A percentile compares a stretch with the other conserved stretches of the same genome.
These are phyloP conservation scores for Kregervanrija delftensis DNA, from an alignment of 805 yeast species.

Conservation along the genomic window DNA sequence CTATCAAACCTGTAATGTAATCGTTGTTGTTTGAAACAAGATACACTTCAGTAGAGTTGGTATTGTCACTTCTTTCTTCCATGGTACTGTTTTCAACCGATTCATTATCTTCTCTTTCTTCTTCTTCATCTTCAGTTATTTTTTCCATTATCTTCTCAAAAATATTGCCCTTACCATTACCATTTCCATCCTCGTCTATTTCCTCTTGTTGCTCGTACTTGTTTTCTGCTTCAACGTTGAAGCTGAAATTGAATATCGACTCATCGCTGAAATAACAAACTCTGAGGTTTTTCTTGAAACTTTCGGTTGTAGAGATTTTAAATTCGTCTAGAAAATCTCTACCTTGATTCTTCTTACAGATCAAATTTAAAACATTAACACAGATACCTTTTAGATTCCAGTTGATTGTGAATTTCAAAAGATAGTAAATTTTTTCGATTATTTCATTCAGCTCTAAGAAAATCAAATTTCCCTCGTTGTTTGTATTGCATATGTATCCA, in stretches of 20 bases:
- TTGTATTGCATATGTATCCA: conserved; percentile 74
- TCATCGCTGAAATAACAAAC: no score
- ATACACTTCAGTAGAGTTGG: no score
- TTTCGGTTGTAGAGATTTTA: no score
- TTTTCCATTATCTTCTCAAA: neutral
- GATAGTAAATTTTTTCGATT: conserved; percentile 44
- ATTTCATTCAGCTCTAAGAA: conserved; percentile 42
- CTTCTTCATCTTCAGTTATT: neutral
- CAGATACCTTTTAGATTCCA: conserved; percentile 72
- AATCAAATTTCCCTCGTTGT: conserved; percentile 47
- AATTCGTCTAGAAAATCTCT: no score
- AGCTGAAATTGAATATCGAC: no score
- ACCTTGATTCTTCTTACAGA: no score
- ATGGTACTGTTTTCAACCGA: no score
- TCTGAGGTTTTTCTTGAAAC: no score
- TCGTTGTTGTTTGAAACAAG: no score
- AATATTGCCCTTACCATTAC: neutral
- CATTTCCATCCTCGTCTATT: neutral
- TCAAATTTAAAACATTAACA: conserved; percentile 66
- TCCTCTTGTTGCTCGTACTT: neutral
- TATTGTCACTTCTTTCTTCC: no score
- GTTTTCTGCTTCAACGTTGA: no score
- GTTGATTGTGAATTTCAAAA: conserved; percentile 40
- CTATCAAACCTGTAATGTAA: no score
- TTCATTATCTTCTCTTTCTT: neutral